Conservation (phyloP, 306 rosid species). For the Trichosanthes cucumerina region DNA sequence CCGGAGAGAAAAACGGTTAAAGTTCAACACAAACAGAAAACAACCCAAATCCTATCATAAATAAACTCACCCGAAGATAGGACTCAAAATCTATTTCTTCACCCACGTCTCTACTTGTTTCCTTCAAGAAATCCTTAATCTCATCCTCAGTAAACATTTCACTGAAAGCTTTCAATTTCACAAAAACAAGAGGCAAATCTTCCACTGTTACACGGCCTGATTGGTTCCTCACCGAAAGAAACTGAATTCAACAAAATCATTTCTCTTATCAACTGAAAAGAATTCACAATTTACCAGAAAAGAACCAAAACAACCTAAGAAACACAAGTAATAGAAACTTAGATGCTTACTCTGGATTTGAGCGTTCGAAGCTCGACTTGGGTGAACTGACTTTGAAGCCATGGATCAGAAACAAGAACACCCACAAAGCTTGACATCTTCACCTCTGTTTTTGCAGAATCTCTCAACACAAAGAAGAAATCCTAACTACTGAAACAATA, state of each 20-base stretch:
- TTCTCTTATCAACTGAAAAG: slow-evolving; percentile 12
- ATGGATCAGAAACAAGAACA: slow-evolving; percentile 81
- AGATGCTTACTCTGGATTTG: slow-evolving; percentile 62
- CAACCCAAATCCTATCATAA: not conserved
- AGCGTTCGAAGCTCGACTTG: slow-evolving; percentile 97
- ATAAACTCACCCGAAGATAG: slow-evolving; percentile 64
- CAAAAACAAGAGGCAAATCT: slow-evolving; percentile 61
- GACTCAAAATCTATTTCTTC: slow-evolving; percentile 83
- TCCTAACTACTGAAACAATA: slow-evolving; percentile 14
- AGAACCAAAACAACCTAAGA: not conserved
- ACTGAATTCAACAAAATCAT: slow-evolving; percentile 39
- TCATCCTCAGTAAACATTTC: slow-evolving; percentile 58
- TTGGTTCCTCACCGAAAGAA: slow-evolving; percentile 55
- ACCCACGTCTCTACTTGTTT: slow-evolving; percentile 31
- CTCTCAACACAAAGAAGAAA: slow-evolving; percentile 19
- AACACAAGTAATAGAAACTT: not conserved
- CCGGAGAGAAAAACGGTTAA: not conserved
- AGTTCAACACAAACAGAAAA: not conserved
- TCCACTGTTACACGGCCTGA: slow-evolving; percentile 47
- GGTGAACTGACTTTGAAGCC: slow-evolving; percentile 96
- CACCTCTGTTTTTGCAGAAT: slow-evolving; percentile 20
- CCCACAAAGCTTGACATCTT: slow-evolving; percentile 89
- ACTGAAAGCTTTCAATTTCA: slow-evolving; percentile 45
- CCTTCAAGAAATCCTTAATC: slow-evolving; percentile 42
- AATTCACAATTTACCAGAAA: slow-evolving; percentile 2